These are phyloP conservation scores for Lagerstroemia speciosa DNA, from an alignment of 345 rosid genomes.

Conservation along the genomic window DNA sequence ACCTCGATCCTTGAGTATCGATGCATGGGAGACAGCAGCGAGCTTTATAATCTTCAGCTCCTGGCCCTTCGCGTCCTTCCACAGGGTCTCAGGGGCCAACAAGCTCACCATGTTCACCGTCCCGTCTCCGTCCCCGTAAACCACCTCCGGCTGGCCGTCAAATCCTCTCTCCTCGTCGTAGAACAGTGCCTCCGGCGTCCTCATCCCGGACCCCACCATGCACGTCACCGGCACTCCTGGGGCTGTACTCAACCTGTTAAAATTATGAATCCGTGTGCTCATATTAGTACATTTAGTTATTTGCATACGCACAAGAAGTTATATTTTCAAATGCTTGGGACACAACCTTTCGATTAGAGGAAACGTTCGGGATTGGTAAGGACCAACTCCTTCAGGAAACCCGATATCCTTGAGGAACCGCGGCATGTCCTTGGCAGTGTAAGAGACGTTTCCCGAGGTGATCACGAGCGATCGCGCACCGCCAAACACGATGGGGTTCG, in stretches of 20 bases:
- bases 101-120: constrained; percentile 69
- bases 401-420: constrained; percentile 57
- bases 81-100: constrained; percentile 38
- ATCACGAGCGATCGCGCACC: constrained; percentile 32
- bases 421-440: constrained; percentile 41
- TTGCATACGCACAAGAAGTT: neutral
- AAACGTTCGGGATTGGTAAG: constrained; percentile 42
- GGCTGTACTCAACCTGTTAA: neutral
- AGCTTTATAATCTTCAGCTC: constrained; percentile 32
- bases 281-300: neutral
- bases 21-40: constrained; percentile 46
- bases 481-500: constrained; percentile 40
- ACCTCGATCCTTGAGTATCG: constrained; percentile 35
- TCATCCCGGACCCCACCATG: constrained; percentile 47
- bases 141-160: constrained; percentile 46
- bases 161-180: constrained; percentile 40
- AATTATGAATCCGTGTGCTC: neutral
- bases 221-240: constrained; percentile 65
- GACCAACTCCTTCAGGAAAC: constrained; percentile 45
- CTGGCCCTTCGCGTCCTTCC: constrained; percentile 30
- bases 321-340: neutral
- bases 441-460: constrained; percentile 28
- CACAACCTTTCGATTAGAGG: constrained; percentile 34
- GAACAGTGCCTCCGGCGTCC: constrained; percentile 50
- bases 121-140: constrained; percentile 84